Percentiles rank a stretch among this genome's conserved stretches.
Evolutionary conservation across 1,139 yeast genomes (phyloP).

Genomic region (Pichia sp.): DNA sequence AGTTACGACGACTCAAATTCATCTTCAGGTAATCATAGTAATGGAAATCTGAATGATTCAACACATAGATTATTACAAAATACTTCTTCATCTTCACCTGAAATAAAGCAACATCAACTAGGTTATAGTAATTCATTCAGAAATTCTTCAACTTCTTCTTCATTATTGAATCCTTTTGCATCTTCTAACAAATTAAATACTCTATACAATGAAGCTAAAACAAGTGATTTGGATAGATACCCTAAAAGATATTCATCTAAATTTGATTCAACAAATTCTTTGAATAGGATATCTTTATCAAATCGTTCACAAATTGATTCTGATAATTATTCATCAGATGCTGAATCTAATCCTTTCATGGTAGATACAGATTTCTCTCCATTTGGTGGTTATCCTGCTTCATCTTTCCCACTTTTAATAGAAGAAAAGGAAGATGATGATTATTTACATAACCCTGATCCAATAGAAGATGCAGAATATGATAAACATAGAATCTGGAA

Average conservation of each 20-base stretch:
- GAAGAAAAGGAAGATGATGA: conserved; percentile 93
- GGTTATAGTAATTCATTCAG: conserved; percentile 21
- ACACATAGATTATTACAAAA: not conserved
- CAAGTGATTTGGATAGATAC: conserved; percentile 28
- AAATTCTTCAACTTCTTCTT: conserved; percentile 23
- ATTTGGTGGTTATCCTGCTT: conserved; percentile 91
- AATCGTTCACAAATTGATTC: conserved; percentile 13
- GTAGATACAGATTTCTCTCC: conserved; percentile 58
- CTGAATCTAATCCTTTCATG: conserved; percentile 24
- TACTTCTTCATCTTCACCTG: conserved; percentile 13
- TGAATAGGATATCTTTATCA: conserved; percentile 16
- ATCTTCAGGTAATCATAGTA: not conserved
- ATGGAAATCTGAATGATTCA: not conserved
- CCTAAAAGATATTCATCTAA: conserved; percentile 30
- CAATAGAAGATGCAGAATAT: conserved; percentile 74
- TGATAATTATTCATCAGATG: conserved; percentile 15
- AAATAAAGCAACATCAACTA: conserved; percentile 20
- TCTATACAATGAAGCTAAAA: conserved; percentile 6
- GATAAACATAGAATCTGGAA: conserved; percentile 55
- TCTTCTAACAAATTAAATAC: conserved; percentile 20
- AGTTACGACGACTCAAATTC: conserved; percentile 15
- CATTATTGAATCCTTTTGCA: conserved; percentile 24
- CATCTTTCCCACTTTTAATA: conserved; percentile 74
- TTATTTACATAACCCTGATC: conserved; percentile 88
- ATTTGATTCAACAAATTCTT: conserved; percentile 29